A percentile compares a stretch with the other conserved stretches of the same genome.
Conservation (phyloP, 2,329 filamentous ascomycete species). For the Epichloe uncinata region DNA sequence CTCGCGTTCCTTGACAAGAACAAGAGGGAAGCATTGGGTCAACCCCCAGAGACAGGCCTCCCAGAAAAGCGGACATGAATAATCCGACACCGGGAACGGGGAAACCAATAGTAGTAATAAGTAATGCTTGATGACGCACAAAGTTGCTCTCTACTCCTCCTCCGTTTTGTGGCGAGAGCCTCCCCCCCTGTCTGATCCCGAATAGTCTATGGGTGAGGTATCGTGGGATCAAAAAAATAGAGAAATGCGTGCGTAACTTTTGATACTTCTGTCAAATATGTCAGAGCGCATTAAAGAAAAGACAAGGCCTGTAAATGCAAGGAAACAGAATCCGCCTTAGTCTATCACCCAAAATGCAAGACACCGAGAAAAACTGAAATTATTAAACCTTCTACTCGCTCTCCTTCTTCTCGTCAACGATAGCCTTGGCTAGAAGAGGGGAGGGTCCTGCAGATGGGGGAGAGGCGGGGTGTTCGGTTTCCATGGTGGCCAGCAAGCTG, state of each 20-base stretch:
- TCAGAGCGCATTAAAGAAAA: constrained; percentile 4
- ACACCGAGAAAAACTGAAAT: constrained; percentile 20
- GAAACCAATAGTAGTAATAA: constrained; percentile 2
- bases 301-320: constrained; percentile 15
- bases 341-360: constrained; percentile 40
- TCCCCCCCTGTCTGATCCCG: constrained; percentile 14
- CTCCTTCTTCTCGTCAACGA: constrained; percentile 44
- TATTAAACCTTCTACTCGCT: constrained; percentile 28
- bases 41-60: neutral
- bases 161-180: constrained; percentile 18
- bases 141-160: constrained; percentile 10
- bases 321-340: constrained; percentile 30
- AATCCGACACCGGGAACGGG: constrained; percentile 1
- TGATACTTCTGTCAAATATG: constrained; percentile 30
- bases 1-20: neutral
- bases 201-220: constrained; percentile 36
- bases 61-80: neutral
- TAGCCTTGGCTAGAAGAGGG: constrained; percentile 53
- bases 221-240: constrained; percentile 26
- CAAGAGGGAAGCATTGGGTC: neutral
- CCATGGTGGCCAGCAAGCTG: constrained; percentile 48
- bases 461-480: constrained; percentile 50
- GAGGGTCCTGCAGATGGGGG: constrained; percentile 59
- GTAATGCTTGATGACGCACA: constrained; percentile 2
- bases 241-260: constrained; percentile 31